A percentile compares a stretch with the other conserved stretches of the same genome.
These are phyloP conservation scores for Cadophora gregata DNA, from an alignment of 2,329 filamentous ascomycete genomes.

Conservation along the genomic window DNA sequence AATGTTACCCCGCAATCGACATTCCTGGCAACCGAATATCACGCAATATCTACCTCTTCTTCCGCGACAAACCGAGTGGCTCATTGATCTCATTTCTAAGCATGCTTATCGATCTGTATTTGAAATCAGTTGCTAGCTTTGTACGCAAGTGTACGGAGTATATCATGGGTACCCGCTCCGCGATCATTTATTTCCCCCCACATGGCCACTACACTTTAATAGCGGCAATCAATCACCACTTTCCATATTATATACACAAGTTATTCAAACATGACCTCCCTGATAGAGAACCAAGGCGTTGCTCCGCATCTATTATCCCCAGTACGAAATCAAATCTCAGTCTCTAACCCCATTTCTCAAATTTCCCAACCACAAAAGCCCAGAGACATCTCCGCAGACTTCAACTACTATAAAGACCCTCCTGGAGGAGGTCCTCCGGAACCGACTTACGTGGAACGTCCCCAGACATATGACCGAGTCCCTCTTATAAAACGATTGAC, in stretches of 20 bases:
- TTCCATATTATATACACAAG: background rate
- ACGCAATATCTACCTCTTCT: background rate
- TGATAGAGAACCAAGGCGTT: background rate
- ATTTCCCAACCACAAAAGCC: conserved; percentile 5
- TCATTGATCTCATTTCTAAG: background rate
- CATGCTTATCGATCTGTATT: background rate
- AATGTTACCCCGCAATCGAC: background rate
- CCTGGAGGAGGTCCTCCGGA: background rate
- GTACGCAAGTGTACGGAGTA: background rate
- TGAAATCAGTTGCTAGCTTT: background rate
- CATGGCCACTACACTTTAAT: too few species aligned
- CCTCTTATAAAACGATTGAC: background rate
- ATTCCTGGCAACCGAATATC: too few species aligned
- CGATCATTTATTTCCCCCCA: too few species aligned
- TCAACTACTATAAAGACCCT: conserved; percentile 32
- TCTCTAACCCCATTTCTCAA: conserved; percentile 1
- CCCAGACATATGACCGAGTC: background rate
- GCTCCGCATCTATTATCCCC: background rate
- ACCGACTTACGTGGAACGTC: background rate
- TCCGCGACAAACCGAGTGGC: background rate
- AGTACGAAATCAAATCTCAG: conserved; percentile 13
- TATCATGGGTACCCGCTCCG: too few species aligned
- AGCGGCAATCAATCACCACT: too few species aligned
- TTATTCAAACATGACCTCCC: background rate
- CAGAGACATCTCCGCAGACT: conserved; percentile 25